These are phyloP conservation scores for Trametes cinnabarina DNA, from an alignment of 768 basidiomycete species.

Conservation along the genomic window DNA sequence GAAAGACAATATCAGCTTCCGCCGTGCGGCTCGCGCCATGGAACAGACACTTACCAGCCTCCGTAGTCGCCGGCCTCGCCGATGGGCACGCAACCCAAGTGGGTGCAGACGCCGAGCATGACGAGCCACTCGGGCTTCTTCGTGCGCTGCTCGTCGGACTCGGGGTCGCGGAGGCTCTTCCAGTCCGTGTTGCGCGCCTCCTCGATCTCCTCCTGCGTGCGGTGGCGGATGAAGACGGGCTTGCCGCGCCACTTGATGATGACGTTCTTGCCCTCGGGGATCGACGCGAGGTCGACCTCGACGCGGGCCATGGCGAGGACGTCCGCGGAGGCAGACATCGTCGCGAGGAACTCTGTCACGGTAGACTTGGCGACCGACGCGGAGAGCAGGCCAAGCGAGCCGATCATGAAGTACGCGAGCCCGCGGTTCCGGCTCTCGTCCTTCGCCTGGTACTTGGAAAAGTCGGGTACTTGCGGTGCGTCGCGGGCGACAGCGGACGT, in stretches of 20 bases:
- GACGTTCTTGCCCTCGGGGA: conserved; percentile 97
- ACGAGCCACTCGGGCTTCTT: conserved; percentile 97
- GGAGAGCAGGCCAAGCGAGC: conserved; percentile 87
- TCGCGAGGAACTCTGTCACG: conserved; percentile 90
- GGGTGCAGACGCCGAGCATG: conserved; percentile 93
- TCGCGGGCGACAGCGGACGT: conserved; percentile 68
- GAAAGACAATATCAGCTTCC: background rate
- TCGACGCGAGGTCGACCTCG: conserved; percentile 84
- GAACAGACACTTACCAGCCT: conserved; percentile 75
- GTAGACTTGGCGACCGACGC: conserved; percentile 94
- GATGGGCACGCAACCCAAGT: conserved; percentile 97
- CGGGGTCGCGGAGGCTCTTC: conserved; percentile 88
- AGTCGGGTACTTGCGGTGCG: conserved; percentile 87
- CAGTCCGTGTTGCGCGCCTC: conserved; percentile 86
- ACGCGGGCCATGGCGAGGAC: conserved; percentile 98
- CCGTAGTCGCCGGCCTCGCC: conserved; percentile 96
- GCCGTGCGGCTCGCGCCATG: background rate
- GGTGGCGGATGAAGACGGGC: conserved; percentile 98
- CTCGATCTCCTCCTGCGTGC: conserved; percentile 86
- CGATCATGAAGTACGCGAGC: conserved; percentile 87
- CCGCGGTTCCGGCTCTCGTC: conserved; percentile 68
- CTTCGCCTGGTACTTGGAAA: conserved; percentile 72
- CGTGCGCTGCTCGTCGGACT: conserved; percentile 82
- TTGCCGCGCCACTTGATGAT: conserved; percentile 99
- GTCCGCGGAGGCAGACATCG: conserved; percentile 96